A percentile compares a stretch with the other conserved stretches of the same genome.
Evolutionary conservation across 768 basidiomycete species (phyloP).

Genomic region (Kwoniella sp.): DNA sequence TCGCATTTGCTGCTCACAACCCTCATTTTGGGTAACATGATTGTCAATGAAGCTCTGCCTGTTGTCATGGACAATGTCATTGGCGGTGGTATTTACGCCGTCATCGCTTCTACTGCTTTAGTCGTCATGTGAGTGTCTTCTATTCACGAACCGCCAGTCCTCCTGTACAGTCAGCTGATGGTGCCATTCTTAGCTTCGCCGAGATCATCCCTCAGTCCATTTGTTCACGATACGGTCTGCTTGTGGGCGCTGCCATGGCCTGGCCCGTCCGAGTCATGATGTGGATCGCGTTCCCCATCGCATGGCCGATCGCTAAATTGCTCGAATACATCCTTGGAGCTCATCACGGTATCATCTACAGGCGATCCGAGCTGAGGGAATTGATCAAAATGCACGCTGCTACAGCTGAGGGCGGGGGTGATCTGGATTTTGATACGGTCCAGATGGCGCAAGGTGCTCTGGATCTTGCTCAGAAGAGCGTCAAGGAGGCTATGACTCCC

Average conservation of each 20-base stretch:
- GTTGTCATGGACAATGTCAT: conserved; percentile 78
- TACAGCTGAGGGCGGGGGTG: conserved; percentile 72
- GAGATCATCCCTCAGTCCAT: conserved; percentile 91
- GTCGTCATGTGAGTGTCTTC: conserved; percentile 73
- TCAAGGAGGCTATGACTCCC: conserved; percentile 54
- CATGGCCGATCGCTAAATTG: conserved; percentile 84
- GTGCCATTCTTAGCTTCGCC: conserved; percentile 65
- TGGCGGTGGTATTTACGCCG: conserved; percentile 75
- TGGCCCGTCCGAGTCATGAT: conserved; percentile 69
- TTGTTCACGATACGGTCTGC: conserved; percentile 87
- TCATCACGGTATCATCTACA: conserved; percentile 89
- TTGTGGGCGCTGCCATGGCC: conserved; percentile 85
- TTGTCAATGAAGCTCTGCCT: conserved; percentile 71
- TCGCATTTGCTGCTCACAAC: conserved; percentile 45
- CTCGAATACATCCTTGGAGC: conserved; percentile 75
- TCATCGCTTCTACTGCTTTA: conserved; percentile 78
- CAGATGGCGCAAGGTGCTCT: conserved; percentile 87
- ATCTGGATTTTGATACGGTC: conserved; percentile 82
- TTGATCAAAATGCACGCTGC: conserved; percentile 82
- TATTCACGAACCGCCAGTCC: background rate
- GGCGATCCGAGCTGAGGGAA: conserved; percentile 80
- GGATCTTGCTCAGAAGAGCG: conserved; percentile 74
- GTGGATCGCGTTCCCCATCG: conserved; percentile 67
- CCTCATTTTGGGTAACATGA: conserved; percentile 76
- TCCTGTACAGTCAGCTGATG: conserved; percentile 1